These are phyloP conservation scores for Limtongia smithiae DNA, from an alignment of 805 yeast species.

Conservation along the genomic window DNA sequence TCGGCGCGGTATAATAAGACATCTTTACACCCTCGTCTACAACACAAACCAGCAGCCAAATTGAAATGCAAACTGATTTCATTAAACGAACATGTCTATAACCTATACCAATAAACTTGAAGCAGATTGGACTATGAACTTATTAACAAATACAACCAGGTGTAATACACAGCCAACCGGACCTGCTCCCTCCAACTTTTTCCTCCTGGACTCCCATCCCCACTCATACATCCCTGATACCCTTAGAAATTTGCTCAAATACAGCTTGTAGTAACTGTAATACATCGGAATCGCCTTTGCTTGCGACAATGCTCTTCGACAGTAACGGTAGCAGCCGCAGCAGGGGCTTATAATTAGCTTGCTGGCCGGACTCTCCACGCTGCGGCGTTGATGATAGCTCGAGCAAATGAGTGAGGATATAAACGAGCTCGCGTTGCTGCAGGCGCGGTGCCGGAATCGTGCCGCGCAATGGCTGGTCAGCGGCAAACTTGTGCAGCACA, in stretches of 20 bases:
- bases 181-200: too few relatives aligned
- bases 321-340: slow-evolving; percentile 22
- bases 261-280: slow-evolving; percentile 21
- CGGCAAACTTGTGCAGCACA: slow-evolving; percentile 58
- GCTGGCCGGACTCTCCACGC: neutral
- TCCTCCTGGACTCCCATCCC: too few relatives aligned
- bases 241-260: slow-evolving; percentile 25
- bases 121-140: too few relatives aligned
- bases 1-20: too few relatives aligned
- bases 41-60: too few relatives aligned
- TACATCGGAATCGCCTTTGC: slow-evolving; percentile 20
- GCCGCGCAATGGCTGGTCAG: slow-evolving; percentile 58
- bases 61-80: too few relatives aligned
- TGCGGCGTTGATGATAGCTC: slow-evolving; percentile 5
- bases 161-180: too few relatives aligned
- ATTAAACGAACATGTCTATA: too few relatives aligned
- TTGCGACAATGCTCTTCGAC: slow-evolving; percentile 26
- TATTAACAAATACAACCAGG: too few relatives aligned
- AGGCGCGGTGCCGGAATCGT: slow-evolving; percentile 63
- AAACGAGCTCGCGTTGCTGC: slow-evolving; percentile 57
- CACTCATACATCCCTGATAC: neutral
- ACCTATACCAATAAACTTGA: too few relatives aligned
- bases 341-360: slow-evolving; percentile 21
- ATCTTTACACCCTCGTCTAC: too few relatives aligned
- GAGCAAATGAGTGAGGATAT: slow-evolving; percentile 29